Base-by-base conservation (phyloP, 2,329 filamentous ascomycete genomes). In the Colletotrichum zoysiae region DNA sequence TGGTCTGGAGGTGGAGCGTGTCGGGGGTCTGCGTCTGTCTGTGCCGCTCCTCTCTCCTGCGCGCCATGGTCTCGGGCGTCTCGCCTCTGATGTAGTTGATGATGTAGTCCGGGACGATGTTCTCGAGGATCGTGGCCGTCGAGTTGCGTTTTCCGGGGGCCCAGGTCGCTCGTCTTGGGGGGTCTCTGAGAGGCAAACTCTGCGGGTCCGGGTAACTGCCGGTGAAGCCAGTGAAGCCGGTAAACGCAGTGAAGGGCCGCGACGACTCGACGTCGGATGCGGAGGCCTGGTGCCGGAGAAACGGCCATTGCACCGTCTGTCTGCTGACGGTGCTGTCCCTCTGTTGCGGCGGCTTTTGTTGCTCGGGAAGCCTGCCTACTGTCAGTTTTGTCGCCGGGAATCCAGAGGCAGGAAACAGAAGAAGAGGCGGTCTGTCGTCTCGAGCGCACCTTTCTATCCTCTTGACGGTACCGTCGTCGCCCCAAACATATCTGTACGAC, bases 31-130 rank as follows among this genome's bases (percentile, higher is more conserved):
- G n/a, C 71, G 76, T 60, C 77, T 79, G 77, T 71, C 62, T 51
- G n/a, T 76, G 74, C 42, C 75, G 77, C 74, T 79, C 81, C 70
- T 81, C 80, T 71, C 83, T 83, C 74, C 85, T 84, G 67, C 80
- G 79, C 7, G 86, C 86, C 26, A 88, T 76, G 40, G 82, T 84
- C 77, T 88, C 86, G 18, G 87, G 86, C 2, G 86, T 88, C 78
- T 88, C 87, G 57, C 86, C 86, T 51, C 86, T 84, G 73, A 89
- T 81, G 76, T 86, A 89, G 77, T 87, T 85, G 73, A 87, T 81
- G 51, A 89, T 84, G 74, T 89, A 89, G 78, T 89, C 87, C 11
- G 87, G 87, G 20, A 89, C 82, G 42, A 88, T 81, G 65, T 84
- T 83, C 38, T 74, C 73, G 38, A 74, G 65, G 6, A 74, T 42